Percentiles rank a stretch among this genome's conserved stretches.
phyloP scores from a whole-genome alignment of 441 rosid species.

The Lepidium campestre region DNA sequence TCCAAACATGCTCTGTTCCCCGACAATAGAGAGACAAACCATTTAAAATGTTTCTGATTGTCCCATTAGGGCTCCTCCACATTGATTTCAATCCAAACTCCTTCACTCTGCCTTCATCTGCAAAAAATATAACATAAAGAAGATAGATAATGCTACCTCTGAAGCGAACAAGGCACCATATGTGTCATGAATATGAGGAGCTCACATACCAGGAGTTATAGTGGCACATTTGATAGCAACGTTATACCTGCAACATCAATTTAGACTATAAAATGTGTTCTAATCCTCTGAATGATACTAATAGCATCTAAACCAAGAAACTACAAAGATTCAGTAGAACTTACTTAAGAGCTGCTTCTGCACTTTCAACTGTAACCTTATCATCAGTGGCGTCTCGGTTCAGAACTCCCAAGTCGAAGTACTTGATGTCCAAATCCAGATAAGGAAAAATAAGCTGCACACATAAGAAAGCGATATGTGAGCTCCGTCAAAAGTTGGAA shows the following conservation, averaged over 20 bases:
- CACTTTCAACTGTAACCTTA: constrained; percentile 75
- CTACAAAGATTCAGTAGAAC: constrained; percentile 15
- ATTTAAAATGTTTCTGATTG: constrained; percentile 87
- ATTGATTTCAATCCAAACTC: constrained; percentile 81
- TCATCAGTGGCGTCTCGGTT: constrained; percentile 90
- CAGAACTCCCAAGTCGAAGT: constrained; percentile 80
- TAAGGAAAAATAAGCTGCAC: constrained; percentile 80
- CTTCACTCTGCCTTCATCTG: constrained; percentile 91
- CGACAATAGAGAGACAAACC: constrained; percentile 39
- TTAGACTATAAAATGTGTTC: background rate
- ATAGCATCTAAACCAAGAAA: background rate
- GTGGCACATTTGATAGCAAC: constrained; percentile 99
- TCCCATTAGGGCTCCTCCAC: constrained; percentile 99
- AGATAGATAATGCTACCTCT: background rate
- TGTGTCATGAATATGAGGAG: background rate
- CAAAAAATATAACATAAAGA: constrained; percentile 16
- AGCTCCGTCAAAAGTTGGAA: background rate
- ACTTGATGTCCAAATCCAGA: constrained; percentile 78
- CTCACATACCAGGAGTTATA: constrained; percentile 79
- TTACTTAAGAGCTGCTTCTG: constrained; percentile 82
- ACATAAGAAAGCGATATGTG: constrained; percentile 16
- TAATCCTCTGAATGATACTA: background rate
- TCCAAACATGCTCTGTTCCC: background rate
- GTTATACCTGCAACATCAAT: constrained; percentile 52
- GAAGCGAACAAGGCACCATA: background rate